phyloP scores from a whole-genome alignment of 75 land plant species.

The Pinus tabuliformis region DNA sequence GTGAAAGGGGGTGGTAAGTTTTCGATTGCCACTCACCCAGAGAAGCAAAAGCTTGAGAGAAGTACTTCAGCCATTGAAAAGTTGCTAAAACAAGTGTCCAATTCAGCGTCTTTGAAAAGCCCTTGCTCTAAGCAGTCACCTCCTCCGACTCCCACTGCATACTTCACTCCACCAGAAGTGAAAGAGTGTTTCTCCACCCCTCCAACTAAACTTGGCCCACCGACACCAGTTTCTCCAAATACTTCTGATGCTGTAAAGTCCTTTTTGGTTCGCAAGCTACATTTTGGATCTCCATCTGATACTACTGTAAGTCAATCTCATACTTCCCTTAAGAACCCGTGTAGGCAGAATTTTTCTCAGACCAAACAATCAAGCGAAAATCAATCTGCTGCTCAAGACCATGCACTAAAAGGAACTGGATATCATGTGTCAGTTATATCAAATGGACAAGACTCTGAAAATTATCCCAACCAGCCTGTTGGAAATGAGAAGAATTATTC shows the following conservation, averaged over 20 bases:
- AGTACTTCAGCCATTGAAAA: constrained; percentile 3
- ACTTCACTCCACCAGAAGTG: too few relatives aligned
- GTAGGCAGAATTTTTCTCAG: constrained; percentile 2
- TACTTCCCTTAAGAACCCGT: not conserved
- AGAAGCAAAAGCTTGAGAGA: not conserved
- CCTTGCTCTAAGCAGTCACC: too few relatives aligned
- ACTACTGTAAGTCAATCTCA: not conserved
- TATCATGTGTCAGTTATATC: not conserved
- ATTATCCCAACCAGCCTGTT: not conserved
- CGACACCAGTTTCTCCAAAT: constrained; percentile 6
- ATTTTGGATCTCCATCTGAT: not conserved
- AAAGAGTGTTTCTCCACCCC: constrained; percentile 1
- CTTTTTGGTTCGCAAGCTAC: constrained; percentile 4
- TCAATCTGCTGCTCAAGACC: not conserved
- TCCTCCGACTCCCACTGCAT: too few relatives aligned
- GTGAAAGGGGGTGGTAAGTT: not conserved
- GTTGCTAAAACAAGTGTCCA: not conserved
- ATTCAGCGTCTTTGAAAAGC: too few relatives aligned
- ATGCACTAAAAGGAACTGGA: constrained; percentile 1
- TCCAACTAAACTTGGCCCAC: constrained; percentile 1
- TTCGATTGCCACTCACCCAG: not conserved
- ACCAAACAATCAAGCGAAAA: constrained; percentile 3
- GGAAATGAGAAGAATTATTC: not conserved
- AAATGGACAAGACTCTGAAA: constrained; percentile 1
- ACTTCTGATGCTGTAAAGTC: not conserved